Conservation (phyloP, 1,284 basidiomycete genomes). For the Boletus holoroseus region DNA sequence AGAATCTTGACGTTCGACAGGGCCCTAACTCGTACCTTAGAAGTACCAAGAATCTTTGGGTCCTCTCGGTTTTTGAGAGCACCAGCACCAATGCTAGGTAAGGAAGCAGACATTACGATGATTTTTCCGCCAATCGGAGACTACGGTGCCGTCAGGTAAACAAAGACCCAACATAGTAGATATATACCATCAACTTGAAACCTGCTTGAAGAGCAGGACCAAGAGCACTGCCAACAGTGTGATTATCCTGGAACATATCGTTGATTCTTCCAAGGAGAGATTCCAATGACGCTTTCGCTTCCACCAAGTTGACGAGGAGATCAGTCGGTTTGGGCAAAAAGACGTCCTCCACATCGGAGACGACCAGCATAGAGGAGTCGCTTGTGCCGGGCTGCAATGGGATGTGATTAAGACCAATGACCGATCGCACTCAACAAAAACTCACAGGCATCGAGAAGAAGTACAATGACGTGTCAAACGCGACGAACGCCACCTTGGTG, state of each 20-base stretch:
- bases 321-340: constrained; percentile 97
- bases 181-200: constrained; percentile 81
- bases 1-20: background rate
- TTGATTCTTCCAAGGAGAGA: constrained; percentile 76
- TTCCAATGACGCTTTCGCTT: constrained; percentile 80
- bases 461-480: constrained; percentile 89
- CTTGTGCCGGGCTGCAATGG: constrained; percentile 62
- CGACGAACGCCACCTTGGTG: constrained; percentile 91
- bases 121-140: constrained; percentile 95
- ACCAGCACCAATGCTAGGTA: constrained; percentile 88
- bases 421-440: constrained; percentile 12
- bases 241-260: constrained; percentile 97
- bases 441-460: constrained; percentile 89
- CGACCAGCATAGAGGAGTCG: constrained; percentile 93
- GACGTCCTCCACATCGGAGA: constrained; percentile 94
- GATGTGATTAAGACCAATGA: background rate
- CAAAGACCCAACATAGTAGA: background rate
- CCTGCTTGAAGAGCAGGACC: constrained; percentile 96
- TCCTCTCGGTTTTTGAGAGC: constrained; percentile 96
- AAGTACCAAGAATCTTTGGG: constrained; percentile 90
- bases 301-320: constrained; percentile 88
- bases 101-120: constrained; percentile 78
- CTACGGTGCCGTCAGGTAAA: constrained; percentile 33
- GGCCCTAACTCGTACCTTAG: constrained; percentile 57
- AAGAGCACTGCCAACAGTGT: constrained; percentile 86